Base-by-base conservation (phyloP, 805 yeast genomes). In the Saccharomycopsis lassenensis region DNA sequence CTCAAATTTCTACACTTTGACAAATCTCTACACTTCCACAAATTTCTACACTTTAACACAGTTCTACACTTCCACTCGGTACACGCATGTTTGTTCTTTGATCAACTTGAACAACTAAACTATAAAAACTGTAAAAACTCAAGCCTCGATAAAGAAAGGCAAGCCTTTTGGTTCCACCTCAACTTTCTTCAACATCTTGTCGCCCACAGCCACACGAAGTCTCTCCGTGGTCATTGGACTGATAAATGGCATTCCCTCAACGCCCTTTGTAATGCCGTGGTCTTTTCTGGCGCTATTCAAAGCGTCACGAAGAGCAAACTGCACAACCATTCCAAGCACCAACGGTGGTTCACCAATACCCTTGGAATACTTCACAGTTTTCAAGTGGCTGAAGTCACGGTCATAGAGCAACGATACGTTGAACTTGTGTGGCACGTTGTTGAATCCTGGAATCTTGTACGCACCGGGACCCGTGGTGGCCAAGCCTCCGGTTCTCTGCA, bases 301-400 rank as follows among this genome's bases (percentile, higher is more conserved):
- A 0, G 71, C 71, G 44, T 65, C 58, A 21, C 71, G 52, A 20
- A 65, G 45, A 4, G 71, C 71, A 50, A 62, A 65, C 44, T 60
- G 56, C 4, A 60, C 66, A 21, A 52, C 42, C n/a, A 55, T 50
- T 2, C 71, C 71, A 22, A 65, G 46, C 42, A 65, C 63, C 37
- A 65, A 48, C n/a, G 71, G 71, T 5, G 71, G 71, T 49, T 65
- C 71, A 18, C 71, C 71, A 34, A 65, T 61, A 22, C 71, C 71
- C 45, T 65, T 65, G 24, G 67, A 60, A 20, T 62, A 49, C 43
- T 60, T 58, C 33, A 65, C 60, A 3, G 69, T 62, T 44, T 61
- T 62, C 46, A 65, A 50, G 48, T 65, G 69, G 38, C 51, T 49
- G 47, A 62, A 65, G 14, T 57, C 63, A 11, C 65, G 52, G 34